Base-by-base conservation (phyloP, 768 basidiomycete genomes). In the Suillus placidus region DNA sequence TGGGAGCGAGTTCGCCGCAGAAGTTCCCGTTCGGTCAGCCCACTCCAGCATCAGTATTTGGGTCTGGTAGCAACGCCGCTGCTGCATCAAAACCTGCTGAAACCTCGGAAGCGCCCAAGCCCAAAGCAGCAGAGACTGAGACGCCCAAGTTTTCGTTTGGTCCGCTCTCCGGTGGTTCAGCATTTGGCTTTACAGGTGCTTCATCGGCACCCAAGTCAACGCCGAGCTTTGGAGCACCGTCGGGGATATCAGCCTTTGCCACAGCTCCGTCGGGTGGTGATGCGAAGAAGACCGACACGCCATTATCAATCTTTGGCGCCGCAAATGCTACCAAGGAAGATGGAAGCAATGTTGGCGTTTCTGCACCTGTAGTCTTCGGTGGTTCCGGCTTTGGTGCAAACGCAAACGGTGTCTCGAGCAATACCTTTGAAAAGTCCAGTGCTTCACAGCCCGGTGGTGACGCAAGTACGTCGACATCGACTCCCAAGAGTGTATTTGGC, bases 291-390 rank as follows among this genome's bases (percentile, higher is more conserved):
- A 65, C 77, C 8, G 62, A 71, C 32, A 43, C 70, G 8, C 71
- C 77, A 4, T 71, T 75, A 7, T 83, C 67, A 78, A 67, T 67
- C 80, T 84, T 67, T 79, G 77, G n/a, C 65, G 77, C 56, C 54
- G 34, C 73, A 37, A 71, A 62, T 42, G 55, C 43, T 30, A 13
- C 61, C n/a, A 60, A 61, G n/a, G 64, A 42, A 12, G 54, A 49
- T 58, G 66, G 49, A 37, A 66, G 61, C 42, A 68, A 63, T 42
- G 63, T 65, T 61, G 20, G 70, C 20, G 40, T 68, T 43, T 20
- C 67, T 4, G 10, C 72, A 8, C 43, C 72, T 16, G 63, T 64
- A 61, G 40, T 64, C 34, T 77, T 78, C 64, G 69, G 71, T 54
- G 70, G 68, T 43, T 72, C 72, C 20, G 18, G 64, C 58, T 67